phyloP scores from a whole-genome alignment of 331 rosid species.

The Pyracantha coccinea region DNA sequence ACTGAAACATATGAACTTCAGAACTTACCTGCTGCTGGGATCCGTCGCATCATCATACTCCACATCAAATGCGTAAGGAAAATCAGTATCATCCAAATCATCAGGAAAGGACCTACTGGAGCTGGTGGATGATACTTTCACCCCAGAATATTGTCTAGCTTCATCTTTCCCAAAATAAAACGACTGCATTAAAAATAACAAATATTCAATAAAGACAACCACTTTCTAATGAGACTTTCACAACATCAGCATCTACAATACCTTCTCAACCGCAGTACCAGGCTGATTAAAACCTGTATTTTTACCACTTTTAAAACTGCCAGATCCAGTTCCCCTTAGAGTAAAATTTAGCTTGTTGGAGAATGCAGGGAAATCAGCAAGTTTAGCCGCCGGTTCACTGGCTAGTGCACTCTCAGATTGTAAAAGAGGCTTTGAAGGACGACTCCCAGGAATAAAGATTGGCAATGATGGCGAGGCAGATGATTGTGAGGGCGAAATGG shows the following conservation, averaged over 20 bases:
- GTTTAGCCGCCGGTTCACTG: slow-evolving; percentile 40
- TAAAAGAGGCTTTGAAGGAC: slow-evolving; percentile 38
- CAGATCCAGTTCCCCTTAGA: slow-evolving; percentile 29
- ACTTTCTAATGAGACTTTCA: not conserved
- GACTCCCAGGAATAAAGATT: slow-evolving; percentile 38
- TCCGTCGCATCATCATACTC: slow-evolving; percentile 61
- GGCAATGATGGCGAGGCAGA: slow-evolving; percentile 63
- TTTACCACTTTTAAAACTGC: slow-evolving; percentile 39
- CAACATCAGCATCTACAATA: slow-evolving; percentile 18
- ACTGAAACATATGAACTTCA: no score
- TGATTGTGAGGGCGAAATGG: slow-evolving; percentile 34
- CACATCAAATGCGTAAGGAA: slow-evolving; percentile 69
- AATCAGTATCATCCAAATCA: slow-evolving; percentile 64
- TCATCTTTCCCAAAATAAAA: slow-evolving; percentile 57
- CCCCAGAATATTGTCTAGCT: slow-evolving; percentile 38
- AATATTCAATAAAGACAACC: slow-evolving; percentile 14
- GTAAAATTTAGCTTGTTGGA: slow-evolving; percentile 44
- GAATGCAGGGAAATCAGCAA: slow-evolving; percentile 30
- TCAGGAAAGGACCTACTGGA: slow-evolving; percentile 75
- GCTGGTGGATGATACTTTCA: slow-evolving; percentile 35
- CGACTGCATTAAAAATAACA: slow-evolving; percentile 29
- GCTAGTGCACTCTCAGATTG: slow-evolving; percentile 81
- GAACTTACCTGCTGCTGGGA: slow-evolving; percentile 68
- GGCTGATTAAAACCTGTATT: slow-evolving; percentile 28
- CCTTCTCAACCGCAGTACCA: slow-evolving; percentile 58